Evolutionary conservation across 345 rosid genomes (phyloP).

Genomic region (Turnera subulata): DNA sequence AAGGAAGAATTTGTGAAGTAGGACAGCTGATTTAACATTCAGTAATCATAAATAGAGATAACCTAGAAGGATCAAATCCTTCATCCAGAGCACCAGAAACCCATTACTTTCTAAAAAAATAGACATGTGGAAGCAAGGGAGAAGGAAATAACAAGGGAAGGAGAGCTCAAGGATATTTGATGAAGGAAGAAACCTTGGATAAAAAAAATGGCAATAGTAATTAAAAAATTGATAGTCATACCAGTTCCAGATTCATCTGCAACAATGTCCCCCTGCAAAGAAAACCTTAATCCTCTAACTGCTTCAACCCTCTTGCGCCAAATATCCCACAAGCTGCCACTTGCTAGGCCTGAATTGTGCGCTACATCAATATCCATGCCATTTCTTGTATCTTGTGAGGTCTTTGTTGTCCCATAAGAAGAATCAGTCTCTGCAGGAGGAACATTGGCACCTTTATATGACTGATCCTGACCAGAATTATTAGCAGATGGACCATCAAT

Average conservation of each 20-base stretch:
- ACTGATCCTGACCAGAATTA: slow-evolving; percentile 20
- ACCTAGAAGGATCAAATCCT: background rate
- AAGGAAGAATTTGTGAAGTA: too few species aligned
- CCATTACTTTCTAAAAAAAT: too few species aligned
- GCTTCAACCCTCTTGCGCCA: slow-evolving; percentile 92
- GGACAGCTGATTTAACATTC: too few species aligned
- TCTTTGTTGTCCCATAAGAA: slow-evolving; percentile 20
- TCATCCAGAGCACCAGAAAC: background rate
- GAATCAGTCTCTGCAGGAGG: slow-evolving; percentile 14
- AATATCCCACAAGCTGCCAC: slow-evolving; percentile 54
- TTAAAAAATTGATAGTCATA: slow-evolving; percentile 25
- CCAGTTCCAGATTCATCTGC: slow-evolving; percentile 39
- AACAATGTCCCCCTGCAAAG: slow-evolving; percentile 65
- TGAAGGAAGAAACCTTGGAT: background rate
- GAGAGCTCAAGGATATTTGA: background rate
- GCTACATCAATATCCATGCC: slow-evolving; percentile 19
- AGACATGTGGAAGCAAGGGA: background rate
- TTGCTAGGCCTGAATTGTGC: slow-evolving; percentile 26
- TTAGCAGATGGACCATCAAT: slow-evolving; percentile 5
- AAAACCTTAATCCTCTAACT: slow-evolving; percentile 63
- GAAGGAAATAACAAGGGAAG: background rate
- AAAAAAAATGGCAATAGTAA: slow-evolving; percentile 1
- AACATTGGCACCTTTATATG: slow-evolving; percentile 24
- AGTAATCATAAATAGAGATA: too few species aligned
- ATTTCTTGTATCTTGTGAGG: slow-evolving; percentile 26